Conservation (phyloP, 2,329 filamentous ascomycete genomes). For the Diplocarpon mali region DNA sequence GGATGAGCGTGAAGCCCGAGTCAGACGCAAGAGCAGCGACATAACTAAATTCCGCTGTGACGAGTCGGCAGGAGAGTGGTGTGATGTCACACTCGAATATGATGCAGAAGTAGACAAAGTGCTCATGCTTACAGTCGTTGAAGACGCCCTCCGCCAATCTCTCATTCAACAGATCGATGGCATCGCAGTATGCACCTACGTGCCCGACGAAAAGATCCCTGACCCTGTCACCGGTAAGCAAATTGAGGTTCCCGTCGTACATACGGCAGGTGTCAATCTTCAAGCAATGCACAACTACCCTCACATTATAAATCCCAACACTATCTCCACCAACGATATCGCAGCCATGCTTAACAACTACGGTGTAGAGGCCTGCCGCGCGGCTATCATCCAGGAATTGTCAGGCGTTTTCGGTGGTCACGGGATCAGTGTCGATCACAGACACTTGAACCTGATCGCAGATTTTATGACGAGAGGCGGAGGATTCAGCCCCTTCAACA, state of each 20-base stretch:
- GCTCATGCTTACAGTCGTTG: slow-evolving; percentile 83
- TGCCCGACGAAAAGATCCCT: slow-evolving; percentile 44
- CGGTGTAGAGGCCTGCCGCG: slow-evolving; percentile 86
- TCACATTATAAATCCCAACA: slow-evolving; percentile 76
- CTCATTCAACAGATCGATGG: slow-evolving; percentile 80
- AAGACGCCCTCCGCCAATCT: slow-evolving; percentile 64
- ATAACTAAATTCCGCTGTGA: slow-evolving; percentile 74
- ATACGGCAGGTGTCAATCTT: slow-evolving; percentile 80
- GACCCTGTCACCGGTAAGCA: slow-evolving; percentile 38
- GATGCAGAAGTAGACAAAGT: slow-evolving; percentile 74
- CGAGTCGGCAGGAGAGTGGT: slow-evolving; percentile 60
- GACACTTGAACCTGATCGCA: slow-evolving; percentile 89
- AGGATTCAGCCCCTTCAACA: slow-evolving; percentile 82
- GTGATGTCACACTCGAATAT: slow-evolving; percentile 75
- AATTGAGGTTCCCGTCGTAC: slow-evolving; percentile 45
- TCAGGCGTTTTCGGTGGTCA: slow-evolving; percentile 77
- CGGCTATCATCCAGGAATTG: slow-evolving; percentile 78
- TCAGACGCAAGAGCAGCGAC: slow-evolving; percentile 52
- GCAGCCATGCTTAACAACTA: slow-evolving; percentile 74
- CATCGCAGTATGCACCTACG: slow-evolving; percentile 60
- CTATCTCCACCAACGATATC: slow-evolving; percentile 86
- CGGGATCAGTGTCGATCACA: slow-evolving; percentile 82
- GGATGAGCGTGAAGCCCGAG: slow-evolving; percentile 44
- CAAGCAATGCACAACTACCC: slow-evolving; percentile 82
- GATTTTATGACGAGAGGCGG: slow-evolving; percentile 97